phyloP scores from a whole-genome alignment of 129 eudicot species.

The Gnaphalium uliginosum region DNA sequence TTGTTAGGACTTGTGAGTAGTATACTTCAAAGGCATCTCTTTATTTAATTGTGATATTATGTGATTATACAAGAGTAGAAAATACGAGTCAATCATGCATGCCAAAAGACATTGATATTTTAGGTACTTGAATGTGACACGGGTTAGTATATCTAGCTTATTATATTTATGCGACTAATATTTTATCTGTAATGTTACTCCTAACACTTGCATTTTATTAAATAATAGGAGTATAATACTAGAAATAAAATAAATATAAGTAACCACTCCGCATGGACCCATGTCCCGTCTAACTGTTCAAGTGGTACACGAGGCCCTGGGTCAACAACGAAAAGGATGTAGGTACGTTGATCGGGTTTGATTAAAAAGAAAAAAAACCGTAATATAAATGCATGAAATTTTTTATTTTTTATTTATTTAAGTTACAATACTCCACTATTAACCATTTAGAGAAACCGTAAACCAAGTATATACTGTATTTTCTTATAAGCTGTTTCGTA shows the following conservation, averaged over 20 bases:
- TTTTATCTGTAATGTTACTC: slow-evolving; percentile 4
- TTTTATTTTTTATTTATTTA: too few species aligned
- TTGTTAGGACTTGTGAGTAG: slow-evolving; percentile 35
- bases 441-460: too few species aligned
- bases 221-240: not conserved
- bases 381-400: not conserved
- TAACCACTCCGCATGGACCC: slow-evolving; percentile 34
- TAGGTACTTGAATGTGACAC: slow-evolving; percentile 33
- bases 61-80: slow-evolving; percentile 23
- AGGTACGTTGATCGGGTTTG: not conserved
- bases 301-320: slow-evolving; percentile 31
- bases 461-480: too few species aligned
- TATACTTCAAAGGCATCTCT: slow-evolving; percentile 28
- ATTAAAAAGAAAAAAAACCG: not conserved
- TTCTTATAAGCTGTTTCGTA: too few species aligned
- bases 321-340: slow-evolving; percentile 28
- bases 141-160: slow-evolving; percentile 21
- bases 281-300: not conserved
- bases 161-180: not conserved
- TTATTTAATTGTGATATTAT: slow-evolving; percentile 24
- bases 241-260: not conserved
- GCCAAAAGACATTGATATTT: slow-evolving; percentile 32
- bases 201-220: not conserved
- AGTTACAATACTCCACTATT: too few species aligned
- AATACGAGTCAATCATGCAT: slow-evolving; percentile 38